A percentile compares a stretch with the other conserved stretches of the same genome.
Evolutionary conservation across 129 eudicot genomes (phyloP).

Genomic region (Glebionis coronaria): DNA sequence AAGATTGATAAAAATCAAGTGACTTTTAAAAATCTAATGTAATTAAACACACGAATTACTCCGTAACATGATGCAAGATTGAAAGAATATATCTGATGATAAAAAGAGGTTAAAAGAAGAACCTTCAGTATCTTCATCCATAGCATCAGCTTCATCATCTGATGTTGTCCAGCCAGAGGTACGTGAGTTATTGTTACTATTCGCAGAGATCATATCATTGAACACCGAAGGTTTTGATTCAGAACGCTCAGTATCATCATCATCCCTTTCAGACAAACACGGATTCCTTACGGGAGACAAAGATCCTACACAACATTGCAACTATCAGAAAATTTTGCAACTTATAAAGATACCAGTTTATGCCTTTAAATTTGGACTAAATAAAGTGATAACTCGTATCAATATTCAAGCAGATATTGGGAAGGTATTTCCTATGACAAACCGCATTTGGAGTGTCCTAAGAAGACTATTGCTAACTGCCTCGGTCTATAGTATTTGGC

Average conservation of each 20-base stretch:
- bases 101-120: constrained; percentile 5
- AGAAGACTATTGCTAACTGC: too few species aligned
- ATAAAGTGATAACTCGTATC: too few species aligned
- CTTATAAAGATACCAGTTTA: too few species aligned
- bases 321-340: neutral
- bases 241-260: constrained; percentile 42
- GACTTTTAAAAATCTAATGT: neutral
- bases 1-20: neutral
- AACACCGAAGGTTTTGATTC: constrained; percentile 68
- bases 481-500: too few species aligned
- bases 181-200: constrained; percentile 47
- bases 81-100: too few species aligned
- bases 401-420: too few species aligned
- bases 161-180: constrained; percentile 87
- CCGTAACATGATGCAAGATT: too few species aligned
- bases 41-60: neutral
- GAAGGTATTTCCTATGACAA: too few species aligned
- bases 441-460: too few species aligned
- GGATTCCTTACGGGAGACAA: constrained; percentile 54
- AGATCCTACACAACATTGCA: constrained; percentile 47
- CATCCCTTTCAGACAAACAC: constrained; percentile 44
- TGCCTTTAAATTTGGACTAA: too few species aligned
- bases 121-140: constrained; percentile 75
- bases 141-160: constrained; percentile 80
- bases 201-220: constrained; percentile 72